Conservation (phyloP, 2,329 filamentous ascomycete genomes). For the Boeremia lycopersici region DNA sequence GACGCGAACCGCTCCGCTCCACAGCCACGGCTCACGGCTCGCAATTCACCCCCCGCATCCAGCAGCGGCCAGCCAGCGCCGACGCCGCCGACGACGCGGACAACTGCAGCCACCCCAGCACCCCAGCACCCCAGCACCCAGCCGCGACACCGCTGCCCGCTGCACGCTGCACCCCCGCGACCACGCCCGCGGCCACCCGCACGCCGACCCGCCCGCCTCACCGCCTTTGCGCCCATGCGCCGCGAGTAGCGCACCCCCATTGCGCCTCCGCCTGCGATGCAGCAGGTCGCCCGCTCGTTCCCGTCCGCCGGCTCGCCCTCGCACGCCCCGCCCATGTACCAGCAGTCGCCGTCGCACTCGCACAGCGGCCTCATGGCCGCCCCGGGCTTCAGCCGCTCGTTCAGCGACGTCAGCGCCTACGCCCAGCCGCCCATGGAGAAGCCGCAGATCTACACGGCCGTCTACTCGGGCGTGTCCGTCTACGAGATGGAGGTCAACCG, state of each 20-base stretch:
- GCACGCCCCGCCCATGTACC: slow-evolving; percentile 11
- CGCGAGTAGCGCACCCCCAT: background rate
- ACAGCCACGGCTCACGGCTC: background rate
- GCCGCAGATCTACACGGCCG: slow-evolving; percentile 66
- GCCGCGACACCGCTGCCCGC: background rate
- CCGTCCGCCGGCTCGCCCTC: slow-evolving; percentile 30
- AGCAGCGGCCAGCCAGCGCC: too few relatives aligned
- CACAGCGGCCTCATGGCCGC: slow-evolving; percentile 43
- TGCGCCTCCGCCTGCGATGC: slow-evolving; percentile 17
- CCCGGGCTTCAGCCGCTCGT: slow-evolving; percentile 47
- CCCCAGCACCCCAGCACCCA: too few relatives aligned
- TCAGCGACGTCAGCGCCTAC: slow-evolving; percentile 42
- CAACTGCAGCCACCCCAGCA: too few relatives aligned
- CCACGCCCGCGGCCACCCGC: slow-evolving; percentile 19
- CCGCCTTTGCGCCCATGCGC: background rate
- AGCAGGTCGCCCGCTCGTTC: slow-evolving; percentile 43
- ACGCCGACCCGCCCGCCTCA: background rate
- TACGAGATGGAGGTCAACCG: slow-evolving; percentile 98
- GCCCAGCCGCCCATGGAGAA: slow-evolving; percentile 49
- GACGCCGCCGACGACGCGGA: too few relatives aligned
- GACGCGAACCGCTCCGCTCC: background rate
- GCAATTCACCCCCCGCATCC: too few relatives aligned
- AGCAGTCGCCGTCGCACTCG: slow-evolving; percentile 9
- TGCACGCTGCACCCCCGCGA: too few relatives aligned
- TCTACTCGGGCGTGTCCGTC: slow-evolving; percentile 93